A percentile compares a stretch with the other conserved stretches of the same genome.
Conservation (phyloP, 768 basidiomycete species). For the Lactarius quietus region DNA sequence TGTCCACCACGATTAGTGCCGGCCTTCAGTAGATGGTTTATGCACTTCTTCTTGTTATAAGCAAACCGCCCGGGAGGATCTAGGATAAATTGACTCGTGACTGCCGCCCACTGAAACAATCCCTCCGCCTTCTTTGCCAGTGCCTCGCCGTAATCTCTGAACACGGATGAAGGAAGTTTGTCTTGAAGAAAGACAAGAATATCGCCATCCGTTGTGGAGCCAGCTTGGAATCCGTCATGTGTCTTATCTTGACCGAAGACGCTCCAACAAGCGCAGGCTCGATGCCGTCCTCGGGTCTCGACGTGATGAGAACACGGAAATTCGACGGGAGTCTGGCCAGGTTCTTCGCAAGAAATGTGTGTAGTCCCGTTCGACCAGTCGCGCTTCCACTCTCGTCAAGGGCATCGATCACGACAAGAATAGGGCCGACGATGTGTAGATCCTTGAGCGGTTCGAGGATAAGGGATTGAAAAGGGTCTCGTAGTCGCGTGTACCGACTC, state of each 20-base stretch:
- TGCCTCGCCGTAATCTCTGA: neutral
- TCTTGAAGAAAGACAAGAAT: neutral
- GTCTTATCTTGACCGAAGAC: neutral
- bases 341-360: neutral
- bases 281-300: neutral
- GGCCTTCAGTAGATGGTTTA: neutral
- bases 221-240: neutral
- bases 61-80: neutral
- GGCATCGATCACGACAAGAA: neutral
- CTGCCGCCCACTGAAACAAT: constrained; percentile 4
- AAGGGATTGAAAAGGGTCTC: neutral
- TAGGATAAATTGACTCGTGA: neutral
- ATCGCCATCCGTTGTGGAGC: neutral
- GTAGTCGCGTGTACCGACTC: neutral
- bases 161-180: neutral
- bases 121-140: neutral
- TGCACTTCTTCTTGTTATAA: neutral
- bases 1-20: neutral
- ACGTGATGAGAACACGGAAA: neutral
- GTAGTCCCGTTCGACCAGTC: neutral
- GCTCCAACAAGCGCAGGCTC: neutral
- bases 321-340: neutral
- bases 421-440: neutral
- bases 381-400: constrained; percentile 1
- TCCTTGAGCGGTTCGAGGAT: neutral